Percentiles rank a stretch among this genome's conserved stretches.
Evolutionary conservation across 148 eudicot species (phyloP).

Genomic region (Silene uniflora): DNA sequence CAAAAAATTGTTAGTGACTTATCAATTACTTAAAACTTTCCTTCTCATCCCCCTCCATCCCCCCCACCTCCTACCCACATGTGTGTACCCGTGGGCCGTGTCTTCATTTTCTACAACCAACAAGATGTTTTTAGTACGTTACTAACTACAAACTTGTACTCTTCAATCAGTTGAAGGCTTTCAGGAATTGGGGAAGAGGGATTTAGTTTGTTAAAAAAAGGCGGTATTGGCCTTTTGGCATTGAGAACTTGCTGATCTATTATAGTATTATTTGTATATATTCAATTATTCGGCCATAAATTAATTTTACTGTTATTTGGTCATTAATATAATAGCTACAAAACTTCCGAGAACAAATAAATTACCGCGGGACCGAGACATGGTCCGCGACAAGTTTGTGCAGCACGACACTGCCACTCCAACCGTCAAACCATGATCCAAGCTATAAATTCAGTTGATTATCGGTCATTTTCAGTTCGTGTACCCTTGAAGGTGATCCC

Average conservation of each 20-base stretch:
- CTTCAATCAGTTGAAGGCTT: background rate
- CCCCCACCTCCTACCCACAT: slow-evolving; percentile 9
- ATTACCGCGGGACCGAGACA: background rate
- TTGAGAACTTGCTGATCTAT: background rate
- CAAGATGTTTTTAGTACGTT: background rate
- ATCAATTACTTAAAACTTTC: background rate
- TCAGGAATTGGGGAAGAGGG: background rate
- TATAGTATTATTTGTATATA: background rate
- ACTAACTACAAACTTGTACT: background rate
- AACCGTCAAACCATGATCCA: no score
- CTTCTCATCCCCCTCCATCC: background rate
- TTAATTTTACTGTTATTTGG: no score
- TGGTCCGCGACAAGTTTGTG: background rate
- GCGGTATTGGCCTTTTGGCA: background rate
- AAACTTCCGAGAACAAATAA: background rate
- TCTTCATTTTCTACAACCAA: background rate
- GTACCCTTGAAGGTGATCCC: no score
- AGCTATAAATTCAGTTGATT: no score
- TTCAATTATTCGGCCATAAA: background rate
- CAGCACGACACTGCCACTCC: background rate
- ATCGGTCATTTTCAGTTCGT: no score
- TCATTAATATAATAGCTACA: background rate
- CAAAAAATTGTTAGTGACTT: background rate
- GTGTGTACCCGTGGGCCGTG: background rate
- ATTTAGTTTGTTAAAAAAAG: background rate